Evolutionary conservation across 768 basidiomycete species (phyloP).

Genomic region (Naganishia antarctica): DNA sequence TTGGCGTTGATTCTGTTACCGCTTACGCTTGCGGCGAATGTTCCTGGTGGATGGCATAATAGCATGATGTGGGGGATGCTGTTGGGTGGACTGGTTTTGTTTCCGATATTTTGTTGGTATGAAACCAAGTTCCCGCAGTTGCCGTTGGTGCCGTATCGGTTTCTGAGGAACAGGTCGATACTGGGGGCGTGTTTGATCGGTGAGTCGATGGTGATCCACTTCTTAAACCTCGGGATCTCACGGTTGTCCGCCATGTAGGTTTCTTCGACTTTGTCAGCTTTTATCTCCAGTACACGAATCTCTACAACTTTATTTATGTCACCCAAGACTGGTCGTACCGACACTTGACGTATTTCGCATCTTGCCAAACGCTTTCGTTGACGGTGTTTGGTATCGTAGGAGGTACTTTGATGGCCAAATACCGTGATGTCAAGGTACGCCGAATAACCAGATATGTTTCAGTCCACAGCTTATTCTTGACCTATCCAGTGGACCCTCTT

Average conservation of each 20-base stretch:
- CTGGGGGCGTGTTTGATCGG: constrained; percentile 61
- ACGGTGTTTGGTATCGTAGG: constrained; percentile 63
- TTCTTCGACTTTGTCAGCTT: constrained; percentile 50
- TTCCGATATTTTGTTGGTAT: constrained; percentile 40
- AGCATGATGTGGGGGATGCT: constrained; percentile 39
- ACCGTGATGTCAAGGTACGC: constrained; percentile 58
- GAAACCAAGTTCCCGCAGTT: constrained; percentile 55
- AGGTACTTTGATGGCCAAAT: constrained; percentile 58
- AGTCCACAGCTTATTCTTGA: background rate
- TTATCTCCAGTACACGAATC: constrained; percentile 65
- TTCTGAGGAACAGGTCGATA: constrained; percentile 60
- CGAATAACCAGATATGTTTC: too few relatives aligned
- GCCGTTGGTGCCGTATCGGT: constrained; percentile 62
- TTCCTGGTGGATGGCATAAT: constrained; percentile 40
- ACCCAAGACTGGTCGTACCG: constrained; percentile 55
- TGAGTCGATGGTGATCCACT: too few relatives aligned
- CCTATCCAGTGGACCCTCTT: constrained; percentile 53
- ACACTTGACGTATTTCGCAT: constrained; percentile 62
- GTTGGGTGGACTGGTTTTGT: constrained; percentile 18
- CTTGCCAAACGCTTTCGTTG: constrained; percentile 57
- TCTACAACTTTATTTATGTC: constrained; percentile 55
- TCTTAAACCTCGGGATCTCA: too few relatives aligned
- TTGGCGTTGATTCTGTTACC: constrained; percentile 48
- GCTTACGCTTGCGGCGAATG: constrained; percentile 42
- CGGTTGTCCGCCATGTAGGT: background rate